These are phyloP conservation scores for Fusarium sp. DNA, from an alignment of 2,329 filamentous ascomycete genomes.

Conservation along the genomic window DNA sequence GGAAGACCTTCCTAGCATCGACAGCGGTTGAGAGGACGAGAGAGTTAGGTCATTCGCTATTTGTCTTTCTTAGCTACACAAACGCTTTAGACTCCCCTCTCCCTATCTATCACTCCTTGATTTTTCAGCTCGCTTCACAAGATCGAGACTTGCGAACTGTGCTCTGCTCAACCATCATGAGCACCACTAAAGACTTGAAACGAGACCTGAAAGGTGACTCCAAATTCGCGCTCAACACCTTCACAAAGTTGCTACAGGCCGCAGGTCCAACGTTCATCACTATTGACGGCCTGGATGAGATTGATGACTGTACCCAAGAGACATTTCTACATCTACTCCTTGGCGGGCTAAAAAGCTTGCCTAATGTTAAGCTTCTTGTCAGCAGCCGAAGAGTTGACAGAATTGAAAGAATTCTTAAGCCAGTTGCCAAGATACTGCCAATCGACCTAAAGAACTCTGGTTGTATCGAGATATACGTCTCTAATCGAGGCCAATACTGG, in stretches of 20 bases:
- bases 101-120: not conserved
- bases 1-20: not conserved
- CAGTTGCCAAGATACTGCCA: not conserved
- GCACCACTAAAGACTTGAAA: not conserved
- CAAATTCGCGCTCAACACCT: not conserved
- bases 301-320: not conserved
- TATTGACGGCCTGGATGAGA: not conserved
- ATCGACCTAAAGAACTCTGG: not conserved
- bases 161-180: not conserved
- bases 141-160: not conserved
- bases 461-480: not conserved
- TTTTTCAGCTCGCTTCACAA: not conserved
- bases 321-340: not conserved
- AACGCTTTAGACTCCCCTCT: not conserved
- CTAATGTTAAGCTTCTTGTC: not conserved
- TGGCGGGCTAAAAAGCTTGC: fast-evolving
- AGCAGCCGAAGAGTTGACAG: not conserved
- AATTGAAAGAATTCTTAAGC: not conserved
- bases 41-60: not conserved
- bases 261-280: not conserved
- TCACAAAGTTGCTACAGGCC: not conserved
- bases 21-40: not conserved
- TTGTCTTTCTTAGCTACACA: not conserved
- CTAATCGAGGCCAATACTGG: not conserved
- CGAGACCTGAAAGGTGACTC: not conserved